Evolutionary conservation across 2,329 filamentous ascomycete genomes (phyloP), one percentile per base, ranked within the genome.

Genomic region (Akanthomyces uredinophilus): DNA sequence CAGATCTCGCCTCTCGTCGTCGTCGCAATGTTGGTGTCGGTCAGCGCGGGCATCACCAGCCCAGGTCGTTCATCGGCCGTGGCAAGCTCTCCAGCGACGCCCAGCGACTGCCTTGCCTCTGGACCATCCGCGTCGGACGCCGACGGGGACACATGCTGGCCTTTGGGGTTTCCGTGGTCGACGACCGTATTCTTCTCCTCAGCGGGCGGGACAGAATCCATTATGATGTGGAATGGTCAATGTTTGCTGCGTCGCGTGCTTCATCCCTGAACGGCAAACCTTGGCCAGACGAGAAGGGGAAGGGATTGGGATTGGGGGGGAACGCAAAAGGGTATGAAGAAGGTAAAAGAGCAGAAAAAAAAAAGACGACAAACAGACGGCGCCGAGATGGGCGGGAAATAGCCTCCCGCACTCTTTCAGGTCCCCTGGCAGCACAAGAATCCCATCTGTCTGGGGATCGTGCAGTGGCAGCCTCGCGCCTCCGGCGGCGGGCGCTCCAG

Each of bases 1-100:
- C 64, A 60, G 32, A 66, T 64, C 37, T 64, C 62, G 27, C 44
- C 46, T 13, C 20, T 51, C 1, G 62, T 64, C 16, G 62, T 64
- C 8, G 51, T 57, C 22, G 62, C 44, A 11, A 61, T 57, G 29
- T 61, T 20, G 22, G 27, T 47, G 39, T 64, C 62, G 24, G 62
- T 57, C 24, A 64, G 46, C 6, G 47, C 62, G 22, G 62, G 57
- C 57, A 52, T 60, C 51, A 64, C 62, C 37, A 56, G 50, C 1
- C 51, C 62, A 1, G 55, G 55, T 37, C 27, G 49, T 14, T 53
- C 16, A 13, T 54, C 43, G 24, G 24, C 52, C 6, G 27, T 54
- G 7, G 11, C 39, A 2, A 43, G 35, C 27, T 59, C 50, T 11
- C 41, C 50, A 1, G 35, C n/a, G n/a, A n/a, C 39, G 37, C 35